Base-by-base conservation (phyloP, 352 stramenopile species). In the Pythium biforme region DNA sequence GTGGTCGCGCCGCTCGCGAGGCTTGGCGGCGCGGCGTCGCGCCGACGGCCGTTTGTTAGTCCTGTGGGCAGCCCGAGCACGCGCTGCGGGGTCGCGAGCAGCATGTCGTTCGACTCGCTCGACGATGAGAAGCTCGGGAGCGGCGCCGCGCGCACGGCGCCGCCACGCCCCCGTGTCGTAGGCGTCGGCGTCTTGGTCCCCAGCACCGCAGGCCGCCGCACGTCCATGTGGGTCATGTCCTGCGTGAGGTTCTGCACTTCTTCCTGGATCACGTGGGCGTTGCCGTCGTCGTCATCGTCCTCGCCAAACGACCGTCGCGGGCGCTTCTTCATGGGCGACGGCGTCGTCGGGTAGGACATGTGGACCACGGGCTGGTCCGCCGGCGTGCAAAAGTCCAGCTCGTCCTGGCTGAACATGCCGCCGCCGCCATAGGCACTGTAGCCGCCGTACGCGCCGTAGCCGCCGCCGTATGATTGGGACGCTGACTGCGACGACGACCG, bases 381-480 rank as follows among this genome's bases (percentile, higher is more conserved):
- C 19, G 86, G 86, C 51, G 86, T 95, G 37, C 89, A 77, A 72
- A 92, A 95, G 70, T 95, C 86, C 65, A 93, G 73, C 17, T 90
- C 83, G 69, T 95, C 83, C 55, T 95, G 86, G 54, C 83, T 93
- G 74, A 81, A 92, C 70, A 88, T 76, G 59, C 77, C 74, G 6
- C 48, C 74, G 6, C 48, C 33, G 25, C 55, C 53, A 22, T 64
- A 64, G 2, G 47, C 59, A 14, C 48, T 53, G 41, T 63, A 68
- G 46, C 64, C 64, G 37, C 64, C 57, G 49, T 61, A 67, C 39
- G 17, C 40, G 27, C 49, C 27, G 31, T 54, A 43, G 37, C 37
- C 37, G 37, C 37, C 37, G 14, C 8, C 25, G 17, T 27, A 33
- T 14, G 43, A 58, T 47, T 59, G 52, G 31, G 69, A 78, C 1